Evolutionary conservation across 2,329 filamentous ascomycete species (phyloP).

Genomic region (Onygenales sp.): DNA sequence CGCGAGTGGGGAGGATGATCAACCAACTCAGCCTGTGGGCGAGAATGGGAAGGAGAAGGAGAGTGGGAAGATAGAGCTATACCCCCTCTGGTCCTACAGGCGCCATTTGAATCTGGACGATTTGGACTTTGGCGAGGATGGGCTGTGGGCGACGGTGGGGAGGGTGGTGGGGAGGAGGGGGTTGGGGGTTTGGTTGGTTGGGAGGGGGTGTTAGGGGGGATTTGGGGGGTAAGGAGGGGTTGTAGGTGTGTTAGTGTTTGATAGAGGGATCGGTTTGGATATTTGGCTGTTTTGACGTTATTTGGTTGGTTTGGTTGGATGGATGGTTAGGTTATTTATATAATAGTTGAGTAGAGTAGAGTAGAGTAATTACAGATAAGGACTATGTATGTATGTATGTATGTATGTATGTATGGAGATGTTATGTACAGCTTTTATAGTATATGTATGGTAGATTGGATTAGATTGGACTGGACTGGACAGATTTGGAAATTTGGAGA

Average conservation of each 20-base stretch:
- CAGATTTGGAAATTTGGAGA: no score
- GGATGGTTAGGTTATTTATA: no score
- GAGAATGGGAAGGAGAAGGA: not conserved
- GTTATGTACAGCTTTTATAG: no score
- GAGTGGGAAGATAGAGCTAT: conserved; percentile 15
- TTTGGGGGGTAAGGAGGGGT: not conserved
- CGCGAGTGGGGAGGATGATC: not conserved
- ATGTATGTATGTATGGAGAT: no score
- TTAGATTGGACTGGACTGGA: no score
- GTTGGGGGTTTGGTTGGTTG: conserved; percentile 39
- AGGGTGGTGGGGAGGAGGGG: conserved; percentile 41
- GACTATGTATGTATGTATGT: no score
- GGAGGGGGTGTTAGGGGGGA: conserved; percentile 11
- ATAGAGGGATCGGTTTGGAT: no score
- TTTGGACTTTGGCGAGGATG: conserved; percentile 41
- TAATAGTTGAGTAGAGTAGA: no score
- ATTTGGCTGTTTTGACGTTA: not conserved
- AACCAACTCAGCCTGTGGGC: not conserved
- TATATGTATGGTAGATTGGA: no score
- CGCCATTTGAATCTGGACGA: conserved; percentile 44
- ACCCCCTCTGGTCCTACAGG: conserved; percentile 34
- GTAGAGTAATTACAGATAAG: no score
- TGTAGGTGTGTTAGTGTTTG: not conserved
- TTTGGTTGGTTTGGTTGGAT: not conserved
- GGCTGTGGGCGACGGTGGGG: conserved; percentile 34